Conservation (phyloP, 331 rosid genomes). For the Phaseolus coccineus region DNA sequence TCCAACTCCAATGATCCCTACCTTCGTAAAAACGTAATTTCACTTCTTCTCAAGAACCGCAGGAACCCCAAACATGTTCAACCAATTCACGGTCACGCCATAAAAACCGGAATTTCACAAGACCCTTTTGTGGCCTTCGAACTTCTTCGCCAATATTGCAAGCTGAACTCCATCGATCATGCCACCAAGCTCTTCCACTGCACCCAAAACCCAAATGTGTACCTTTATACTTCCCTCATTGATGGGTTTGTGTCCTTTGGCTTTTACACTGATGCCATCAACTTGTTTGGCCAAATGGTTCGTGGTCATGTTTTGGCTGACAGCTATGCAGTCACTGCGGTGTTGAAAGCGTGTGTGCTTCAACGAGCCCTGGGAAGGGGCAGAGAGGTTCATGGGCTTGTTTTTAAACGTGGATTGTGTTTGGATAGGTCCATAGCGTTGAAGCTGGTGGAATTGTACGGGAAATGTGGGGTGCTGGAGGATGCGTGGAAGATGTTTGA, state of each 20-base stretch:
- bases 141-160: slow-evolving; percentile 49
- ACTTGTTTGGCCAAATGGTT: slow-evolving; percentile 44
- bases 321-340: slow-evolving; percentile 51
- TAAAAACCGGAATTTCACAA: slow-evolving; percentile 43
- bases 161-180: slow-evolving; percentile 39
- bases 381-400: slow-evolving; percentile 56
- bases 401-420: slow-evolving; percentile 54
- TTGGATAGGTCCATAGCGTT: slow-evolving; percentile 51
- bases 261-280: slow-evolving; percentile 38
- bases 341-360: slow-evolving; percentile 61
- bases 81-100: slow-evolving; percentile 45
- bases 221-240: slow-evolving; percentile 56
- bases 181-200: slow-evolving; percentile 46
- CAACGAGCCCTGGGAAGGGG: slow-evolving; percentile 48
- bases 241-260: slow-evolving; percentile 50
- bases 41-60: slow-evolving; percentile 39
- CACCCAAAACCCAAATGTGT: slow-evolving; percentile 52
- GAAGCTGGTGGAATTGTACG: slow-evolving; percentile 55
- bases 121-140: slow-evolving; percentile 55
- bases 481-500: slow-evolving; percentile 54
- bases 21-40: slow-evolving; percentile 31
- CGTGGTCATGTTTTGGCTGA: slow-evolving; percentile 38
- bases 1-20: slow-evolving; percentile 12
- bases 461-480: slow-evolving; percentile 50
- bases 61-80: slow-evolving; percentile 25